Evolutionary conservation across 2,329 filamentous ascomycete species (phyloP).

Genomic region (Neurospora crassa): DNA sequence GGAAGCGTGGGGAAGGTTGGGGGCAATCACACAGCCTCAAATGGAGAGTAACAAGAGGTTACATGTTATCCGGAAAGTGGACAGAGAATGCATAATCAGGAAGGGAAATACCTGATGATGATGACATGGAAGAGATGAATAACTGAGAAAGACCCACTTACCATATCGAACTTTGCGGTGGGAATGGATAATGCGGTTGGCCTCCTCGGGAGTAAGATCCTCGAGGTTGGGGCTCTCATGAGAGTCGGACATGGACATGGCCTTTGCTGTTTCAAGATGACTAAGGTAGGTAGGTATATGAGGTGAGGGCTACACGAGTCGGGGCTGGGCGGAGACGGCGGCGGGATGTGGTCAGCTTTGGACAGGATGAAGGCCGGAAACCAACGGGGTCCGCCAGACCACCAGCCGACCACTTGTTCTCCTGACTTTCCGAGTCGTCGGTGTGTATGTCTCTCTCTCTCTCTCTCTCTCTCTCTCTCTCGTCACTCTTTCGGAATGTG

Average conservation of each 20-base stretch:
- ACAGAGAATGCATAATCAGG: neutral
- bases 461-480: neutral
- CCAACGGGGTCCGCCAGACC: neutral
- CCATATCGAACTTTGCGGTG: conserved; percentile 61
- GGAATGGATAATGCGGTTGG: conserved; percentile 58
- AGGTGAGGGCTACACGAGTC: neutral
- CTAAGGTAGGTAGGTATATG: neutral
- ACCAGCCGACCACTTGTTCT: neutral
- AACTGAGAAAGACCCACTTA: conserved; percentile 28
- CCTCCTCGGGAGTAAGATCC: conserved; percentile 54
- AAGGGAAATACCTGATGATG: neutral
- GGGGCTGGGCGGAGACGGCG: neutral
- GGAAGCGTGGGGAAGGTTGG: neutral
- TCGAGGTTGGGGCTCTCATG: conserved; percentile 39
- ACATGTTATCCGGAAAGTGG: neutral
- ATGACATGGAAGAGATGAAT: neutral
- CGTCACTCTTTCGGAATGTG: neutral
- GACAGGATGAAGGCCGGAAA: neutral
- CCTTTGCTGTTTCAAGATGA: neutral
- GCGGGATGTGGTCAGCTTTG: neutral
- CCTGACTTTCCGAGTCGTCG: neutral
- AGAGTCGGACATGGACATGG: conserved; percentile 31
- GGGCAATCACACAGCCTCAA: neutral
- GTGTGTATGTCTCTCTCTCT: no score
- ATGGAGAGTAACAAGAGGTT: neutral